phyloP scores from a whole-genome alignment of 495 filamentous ascomycete species.

The Xylaria palmicola region DNA sequence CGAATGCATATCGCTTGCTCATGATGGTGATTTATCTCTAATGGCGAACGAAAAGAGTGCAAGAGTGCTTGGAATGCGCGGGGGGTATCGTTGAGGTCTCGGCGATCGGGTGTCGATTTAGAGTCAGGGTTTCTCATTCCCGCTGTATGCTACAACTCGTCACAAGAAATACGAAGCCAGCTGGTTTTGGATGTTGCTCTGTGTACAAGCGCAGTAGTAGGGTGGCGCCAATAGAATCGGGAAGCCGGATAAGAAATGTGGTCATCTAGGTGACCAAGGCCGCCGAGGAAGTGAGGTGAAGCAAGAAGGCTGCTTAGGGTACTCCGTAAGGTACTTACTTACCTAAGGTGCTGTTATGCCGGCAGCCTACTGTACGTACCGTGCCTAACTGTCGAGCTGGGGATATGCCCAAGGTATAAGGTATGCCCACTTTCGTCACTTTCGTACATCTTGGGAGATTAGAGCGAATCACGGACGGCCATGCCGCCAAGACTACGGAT shows the following conservation, averaged over 20 bases:
- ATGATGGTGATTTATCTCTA: conserved; percentile 24
- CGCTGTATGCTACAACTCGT: not conserved
- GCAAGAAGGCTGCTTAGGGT: not conserved
- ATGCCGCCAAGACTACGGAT: not conserved
- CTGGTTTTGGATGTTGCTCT: not conserved
- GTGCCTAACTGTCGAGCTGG: too few relatives aligned
- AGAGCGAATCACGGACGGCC: not conserved
- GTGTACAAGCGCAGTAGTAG: too few relatives aligned
- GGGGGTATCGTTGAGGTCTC: too few relatives aligned
- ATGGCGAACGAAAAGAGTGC: not conserved
- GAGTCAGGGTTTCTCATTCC: not conserved
- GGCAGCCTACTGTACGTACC: too few relatives aligned
- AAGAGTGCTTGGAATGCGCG: too few relatives aligned
- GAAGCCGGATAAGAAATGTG: too few relatives aligned
- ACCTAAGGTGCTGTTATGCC: too few relatives aligned
- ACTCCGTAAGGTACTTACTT: too few relatives aligned
- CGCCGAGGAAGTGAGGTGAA: not conserved
- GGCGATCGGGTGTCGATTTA: too few relatives aligned
- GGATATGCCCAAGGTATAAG: not conserved
- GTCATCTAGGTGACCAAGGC: too few relatives aligned
- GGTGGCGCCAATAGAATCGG: too few relatives aligned
- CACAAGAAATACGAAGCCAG: not conserved
- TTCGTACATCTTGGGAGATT: not conserved
- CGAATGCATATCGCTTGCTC: conserved; percentile 73
- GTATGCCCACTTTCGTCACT: conserved; percentile 6